Evolutionary conservation across 352 stramenopile genomes (phyloP).

Genomic region (Plasmopara viticola): DNA sequence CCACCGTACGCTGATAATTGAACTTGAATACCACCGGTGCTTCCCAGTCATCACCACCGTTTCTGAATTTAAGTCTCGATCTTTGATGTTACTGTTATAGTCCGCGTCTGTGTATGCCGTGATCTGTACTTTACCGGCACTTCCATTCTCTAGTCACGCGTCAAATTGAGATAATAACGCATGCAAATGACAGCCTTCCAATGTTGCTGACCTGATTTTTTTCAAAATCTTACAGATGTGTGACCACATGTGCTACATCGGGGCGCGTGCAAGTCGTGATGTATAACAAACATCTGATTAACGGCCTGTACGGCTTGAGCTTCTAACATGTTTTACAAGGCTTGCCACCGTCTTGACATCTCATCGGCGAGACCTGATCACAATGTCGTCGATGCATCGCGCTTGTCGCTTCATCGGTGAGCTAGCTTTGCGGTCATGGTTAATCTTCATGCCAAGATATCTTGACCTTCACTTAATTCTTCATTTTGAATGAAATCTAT

Average conservation of each 20-base stretch:
- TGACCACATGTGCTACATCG: not conserved
- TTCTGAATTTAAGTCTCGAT: not conserved
- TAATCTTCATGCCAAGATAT: too few relatives aligned
- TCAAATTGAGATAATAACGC: not conserved
- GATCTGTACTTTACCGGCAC: not conserved
- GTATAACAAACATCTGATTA: too few relatives aligned
- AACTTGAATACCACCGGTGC: slow-evolving; percentile 2
- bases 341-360: too few relatives aligned
- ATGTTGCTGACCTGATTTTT: not conserved
- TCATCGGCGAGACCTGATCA: too few relatives aligned
- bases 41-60: not conserved
- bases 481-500: too few relatives aligned
- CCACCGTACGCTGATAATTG: not conserved
- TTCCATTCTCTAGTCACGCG: not conserved
- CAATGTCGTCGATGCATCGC: too few relatives aligned
- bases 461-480: too few relatives aligned
- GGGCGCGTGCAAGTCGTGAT: too few relatives aligned
- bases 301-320: too few relatives aligned
- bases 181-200: not conserved
- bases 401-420: too few relatives aligned
- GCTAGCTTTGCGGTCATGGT: too few relatives aligned
- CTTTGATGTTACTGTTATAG: not conserved
- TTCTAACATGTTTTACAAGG: too few relatives aligned
- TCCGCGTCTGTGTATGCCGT: not conserved
- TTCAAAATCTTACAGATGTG: not conserved